These are phyloP conservation scores for Tulasnella calospora DNA, from an alignment of 768 basidiomycete species.

Conservation along the genomic window DNA sequence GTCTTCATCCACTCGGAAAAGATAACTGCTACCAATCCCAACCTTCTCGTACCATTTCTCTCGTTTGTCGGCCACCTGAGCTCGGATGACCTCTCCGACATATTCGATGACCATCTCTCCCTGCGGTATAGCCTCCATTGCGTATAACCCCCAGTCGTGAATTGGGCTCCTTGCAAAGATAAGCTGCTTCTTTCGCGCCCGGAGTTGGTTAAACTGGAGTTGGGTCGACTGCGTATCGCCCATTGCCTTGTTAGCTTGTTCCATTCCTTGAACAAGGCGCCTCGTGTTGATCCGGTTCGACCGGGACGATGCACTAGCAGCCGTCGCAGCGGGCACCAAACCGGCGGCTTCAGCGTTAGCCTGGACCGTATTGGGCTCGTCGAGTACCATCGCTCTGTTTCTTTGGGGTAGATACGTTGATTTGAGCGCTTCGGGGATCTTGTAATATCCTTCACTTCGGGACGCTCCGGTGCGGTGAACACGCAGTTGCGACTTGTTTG, in stretches of 20 bases:
- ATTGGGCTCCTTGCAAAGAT: slow-evolving; percentile 93
- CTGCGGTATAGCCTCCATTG: slow-evolving; percentile 88
- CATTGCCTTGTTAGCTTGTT: slow-evolving; percentile 71
- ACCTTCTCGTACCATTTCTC: slow-evolving; percentile 96
- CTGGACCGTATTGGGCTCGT: slow-evolving; percentile 44
- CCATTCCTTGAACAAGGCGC: slow-evolving; percentile 83
- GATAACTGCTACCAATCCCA: slow-evolving; percentile 95
- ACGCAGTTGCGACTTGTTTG: slow-evolving; percentile 44
- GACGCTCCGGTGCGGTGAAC: slow-evolving; percentile 81
- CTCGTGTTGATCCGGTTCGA: slow-evolving; percentile 91
- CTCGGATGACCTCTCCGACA: slow-evolving; percentile 93
- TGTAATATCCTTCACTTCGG: slow-evolving; percentile 92
- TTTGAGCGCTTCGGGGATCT: slow-evolving; percentile 88
- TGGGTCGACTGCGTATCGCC: slow-evolving; percentile 67
- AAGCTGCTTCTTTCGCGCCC: slow-evolving; percentile 95
- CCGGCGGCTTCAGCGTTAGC: slow-evolving; percentile 31
- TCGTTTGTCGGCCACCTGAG: slow-evolving; percentile 91
- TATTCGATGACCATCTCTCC: slow-evolving; percentile 99
- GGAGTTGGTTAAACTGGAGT: slow-evolving; percentile 93
- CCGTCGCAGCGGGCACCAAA: slow-evolving; percentile 33
- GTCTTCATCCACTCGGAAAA: slow-evolving; percentile 97
- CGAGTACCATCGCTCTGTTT: slow-evolving; percentile 37
- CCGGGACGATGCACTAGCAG: slow-evolving; percentile 64
- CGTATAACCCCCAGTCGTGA: slow-evolving; percentile 97
- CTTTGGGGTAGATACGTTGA: slow-evolving; percentile 83